These are phyloP conservation scores for Gentiana macrophylla DNA, from an alignment of 257 asterid species.

Conservation along the genomic window DNA sequence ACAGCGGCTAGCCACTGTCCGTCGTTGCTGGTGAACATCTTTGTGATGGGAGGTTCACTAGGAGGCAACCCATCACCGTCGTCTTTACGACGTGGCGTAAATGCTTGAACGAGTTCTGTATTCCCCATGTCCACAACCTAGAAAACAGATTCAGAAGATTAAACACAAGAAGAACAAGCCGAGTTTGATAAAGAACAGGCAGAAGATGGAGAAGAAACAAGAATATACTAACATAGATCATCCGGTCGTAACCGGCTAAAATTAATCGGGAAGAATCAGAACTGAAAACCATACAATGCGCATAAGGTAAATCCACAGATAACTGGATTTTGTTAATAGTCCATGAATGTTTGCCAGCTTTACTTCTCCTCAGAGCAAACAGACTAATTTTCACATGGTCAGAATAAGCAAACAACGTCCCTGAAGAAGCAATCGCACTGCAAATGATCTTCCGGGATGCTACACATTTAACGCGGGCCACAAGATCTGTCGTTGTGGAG, in stretches of 20 bases:
- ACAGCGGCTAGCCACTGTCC: constrained; percentile 89
- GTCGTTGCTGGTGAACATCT: constrained; percentile 67
- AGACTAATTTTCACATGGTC: constrained; percentile 66
- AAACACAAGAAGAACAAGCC: not conserved
- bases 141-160: constrained; percentile 1
- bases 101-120: constrained; percentile 32
- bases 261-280: constrained; percentile 77
- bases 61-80: constrained; percentile 44
- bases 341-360: constrained; percentile 45
- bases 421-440: constrained; percentile 81
- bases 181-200: not conserved
- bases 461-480: constrained; percentile 65
- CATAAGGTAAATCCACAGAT: constrained; percentile 59
- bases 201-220: constrained; percentile 6
- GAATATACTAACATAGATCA: constrained; percentile 53
- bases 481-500: constrained; percentile 47
- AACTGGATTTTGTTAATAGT: constrained; percentile 56
- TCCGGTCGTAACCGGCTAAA: constrained; percentile 81
- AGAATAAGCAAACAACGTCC: constrained; percentile 74
- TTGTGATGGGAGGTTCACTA: constrained; percentile 81
- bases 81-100: constrained; percentile 55
- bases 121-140: constrained; percentile 63
- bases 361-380: constrained; percentile 56
- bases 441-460: constrained; percentile 82
- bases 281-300: constrained; percentile 77